phyloP scores from a whole-genome alignment of 2,329 filamentous ascomycete species.

The Colletotrichum higginsianum region DNA sequence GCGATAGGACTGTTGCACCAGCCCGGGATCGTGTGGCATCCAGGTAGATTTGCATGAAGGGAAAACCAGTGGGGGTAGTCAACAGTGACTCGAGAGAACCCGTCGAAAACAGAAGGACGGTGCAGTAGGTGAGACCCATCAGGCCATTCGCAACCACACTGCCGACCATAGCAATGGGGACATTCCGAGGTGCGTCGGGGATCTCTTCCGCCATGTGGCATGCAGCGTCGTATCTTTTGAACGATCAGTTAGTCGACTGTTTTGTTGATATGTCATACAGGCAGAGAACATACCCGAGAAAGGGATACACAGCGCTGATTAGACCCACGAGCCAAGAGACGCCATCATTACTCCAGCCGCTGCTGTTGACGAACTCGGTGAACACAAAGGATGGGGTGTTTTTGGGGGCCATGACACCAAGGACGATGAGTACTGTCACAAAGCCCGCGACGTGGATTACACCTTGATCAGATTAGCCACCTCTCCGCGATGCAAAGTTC shows the following conservation, averaged over 20 bases:
- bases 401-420: conserved; percentile 51
- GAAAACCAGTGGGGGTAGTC: conserved; percentile 57
- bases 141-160: conserved; percentile 59
- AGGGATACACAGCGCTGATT: conserved; percentile 50
- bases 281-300: conserved; percentile 48
- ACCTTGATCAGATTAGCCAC: conserved; percentile 28
- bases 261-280: too few species aligned
- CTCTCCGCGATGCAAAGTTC: too few species aligned
- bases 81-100: conserved; percentile 56
- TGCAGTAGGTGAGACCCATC: conserved; percentile 58
- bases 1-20: conserved; percentile 48
- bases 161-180: conserved; percentile 53
- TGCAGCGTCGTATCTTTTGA: conserved; percentile 50
- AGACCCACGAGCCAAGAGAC: conserved; percentile 54
- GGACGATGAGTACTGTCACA: conserved; percentile 47
- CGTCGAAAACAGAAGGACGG: conserved; percentile 60
- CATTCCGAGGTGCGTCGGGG: conserved; percentile 50
- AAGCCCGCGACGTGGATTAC: conserved; percentile 49
- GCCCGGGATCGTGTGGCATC: conserved; percentile 48
- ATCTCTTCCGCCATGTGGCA: conserved; percentile 54
- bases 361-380: conserved; percentile 50
- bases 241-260: background rate
- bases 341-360: conserved; percentile 51
- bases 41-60: conserved; percentile 58
- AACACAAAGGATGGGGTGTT: conserved; percentile 51